Evolutionary conservation across 163 green algal genomes (phyloP).

Genomic region (Prototheca cutis): DNA sequence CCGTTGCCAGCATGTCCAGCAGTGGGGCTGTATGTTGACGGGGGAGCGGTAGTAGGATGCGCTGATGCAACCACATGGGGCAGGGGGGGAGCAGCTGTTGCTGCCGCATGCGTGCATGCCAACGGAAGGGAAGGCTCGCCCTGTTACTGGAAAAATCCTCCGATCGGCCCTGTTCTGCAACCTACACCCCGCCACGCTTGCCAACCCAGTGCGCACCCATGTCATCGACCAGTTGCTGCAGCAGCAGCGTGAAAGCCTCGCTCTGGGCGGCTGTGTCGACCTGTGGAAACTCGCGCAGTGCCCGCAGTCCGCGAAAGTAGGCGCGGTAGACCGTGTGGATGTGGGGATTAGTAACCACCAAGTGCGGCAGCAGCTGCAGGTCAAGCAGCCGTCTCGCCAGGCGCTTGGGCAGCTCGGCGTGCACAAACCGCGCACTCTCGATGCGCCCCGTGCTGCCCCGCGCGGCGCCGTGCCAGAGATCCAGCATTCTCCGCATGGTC

Average conservation of each 20-base stretch:
- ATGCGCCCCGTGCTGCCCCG: constrained; percentile 18
- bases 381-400: constrained; percentile 76
- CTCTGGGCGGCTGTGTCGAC: constrained; percentile 53
- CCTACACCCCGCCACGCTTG: not conserved
- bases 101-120: not conserved
- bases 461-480: constrained; percentile 35
- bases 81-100: not conserved
- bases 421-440: constrained; percentile 44
- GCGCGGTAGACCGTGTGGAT: constrained; percentile 70
- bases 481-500: constrained; percentile 46
- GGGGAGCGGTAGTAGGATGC: not conserved
- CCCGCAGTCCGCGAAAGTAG: constrained; percentile 51
- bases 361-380: constrained; percentile 78
- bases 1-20: constrained; percentile 68
- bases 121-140: no score
- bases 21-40: constrained; percentile 50
- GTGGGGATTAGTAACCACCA: constrained; percentile 86
- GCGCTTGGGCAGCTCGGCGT: constrained; percentile 65
- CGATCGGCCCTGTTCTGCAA: not conserved
- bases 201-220: constrained; percentile 37
- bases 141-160: not conserved
- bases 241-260: constrained; percentile 50
- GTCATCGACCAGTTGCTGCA: constrained; percentile 66
- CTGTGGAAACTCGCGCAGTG: constrained; percentile 22
- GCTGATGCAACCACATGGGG: not conserved